phyloP scores from a whole-genome alignment of 2,329 filamentous ascomycete species.

The Hymenoscyphus linearis region DNA sequence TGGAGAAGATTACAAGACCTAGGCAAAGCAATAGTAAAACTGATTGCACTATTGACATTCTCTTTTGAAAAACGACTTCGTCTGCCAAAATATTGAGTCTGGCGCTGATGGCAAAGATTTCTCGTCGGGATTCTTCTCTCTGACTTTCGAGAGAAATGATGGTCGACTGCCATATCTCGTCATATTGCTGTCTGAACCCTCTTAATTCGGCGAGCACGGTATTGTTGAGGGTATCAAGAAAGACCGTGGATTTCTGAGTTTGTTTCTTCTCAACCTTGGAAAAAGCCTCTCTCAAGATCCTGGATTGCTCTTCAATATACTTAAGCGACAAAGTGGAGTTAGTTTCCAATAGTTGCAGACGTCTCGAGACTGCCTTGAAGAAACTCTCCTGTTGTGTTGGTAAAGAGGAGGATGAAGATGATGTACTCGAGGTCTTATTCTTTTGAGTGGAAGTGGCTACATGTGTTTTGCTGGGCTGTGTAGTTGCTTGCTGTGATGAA shows the following conservation, averaged over 20 bases:
- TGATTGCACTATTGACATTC: conserved; percentile 89
- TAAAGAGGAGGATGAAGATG: conserved; percentile 46
- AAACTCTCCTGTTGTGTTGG: conserved; percentile 95
- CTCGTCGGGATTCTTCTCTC: conserved; percentile 74
- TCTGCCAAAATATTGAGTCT: conserved; percentile 88
- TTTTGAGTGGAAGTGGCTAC: conserved; percentile 18
- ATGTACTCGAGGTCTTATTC: conserved; percentile 33
- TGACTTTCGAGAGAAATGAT: conserved; percentile 87
- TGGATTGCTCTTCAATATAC: conserved; percentile 95
- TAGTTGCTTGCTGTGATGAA: conserved; percentile 8
- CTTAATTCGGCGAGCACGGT: conserved; percentile 80
- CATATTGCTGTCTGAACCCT: conserved; percentile 77
- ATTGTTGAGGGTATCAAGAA: conserved; percentile 78
- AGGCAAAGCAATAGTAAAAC: conserved; percentile 82
- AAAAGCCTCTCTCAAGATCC: conserved; percentile 81
- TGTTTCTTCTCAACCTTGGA: conserved; percentile 83
- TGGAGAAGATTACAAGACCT: conserved; percentile 76
- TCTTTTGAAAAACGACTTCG: conserved; percentile 79
- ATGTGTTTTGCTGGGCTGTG: conserved; percentile 17
- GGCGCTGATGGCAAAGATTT: conserved; percentile 74
- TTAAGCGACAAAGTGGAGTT: conserved; percentile 90
- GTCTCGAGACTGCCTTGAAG: conserved; percentile 94
- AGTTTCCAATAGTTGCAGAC: conserved; percentile 81
- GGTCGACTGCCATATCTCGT: conserved; percentile 94
- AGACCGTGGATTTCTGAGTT: conserved; percentile 72